Conservation (phyloP, 768 basidiomycete genomes). For the Mycena vitilis region DNA sequence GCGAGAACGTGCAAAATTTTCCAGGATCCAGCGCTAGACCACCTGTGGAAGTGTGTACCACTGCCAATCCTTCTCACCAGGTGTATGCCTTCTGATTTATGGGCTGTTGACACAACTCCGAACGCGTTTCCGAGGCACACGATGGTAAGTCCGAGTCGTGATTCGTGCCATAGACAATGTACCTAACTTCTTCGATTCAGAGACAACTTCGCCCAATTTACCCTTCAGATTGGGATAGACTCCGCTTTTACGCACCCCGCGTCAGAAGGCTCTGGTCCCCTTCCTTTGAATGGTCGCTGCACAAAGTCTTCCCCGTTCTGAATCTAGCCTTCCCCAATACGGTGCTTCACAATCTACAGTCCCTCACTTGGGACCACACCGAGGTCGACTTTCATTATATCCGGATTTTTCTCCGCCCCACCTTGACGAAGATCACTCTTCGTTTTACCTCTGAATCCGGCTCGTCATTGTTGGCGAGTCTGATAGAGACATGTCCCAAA, state of each 20-base stretch:
- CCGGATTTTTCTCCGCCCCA: not conserved
- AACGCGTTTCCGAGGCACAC: not conserved
- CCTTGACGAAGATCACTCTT: not conserved
- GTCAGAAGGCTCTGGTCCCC: not conserved
- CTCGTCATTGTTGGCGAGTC: not conserved
- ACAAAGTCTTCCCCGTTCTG: not conserved
- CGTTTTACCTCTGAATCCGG: not conserved
- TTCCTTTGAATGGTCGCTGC: not conserved
- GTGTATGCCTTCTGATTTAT: not conserved
- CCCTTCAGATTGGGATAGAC: not conserved
- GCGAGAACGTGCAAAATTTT: not conserved
- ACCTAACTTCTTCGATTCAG: not conserved
- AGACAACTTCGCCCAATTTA: not conserved
- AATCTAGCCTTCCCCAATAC: not conserved
- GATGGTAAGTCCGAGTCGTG: not conserved
- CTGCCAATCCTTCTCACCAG: not conserved
- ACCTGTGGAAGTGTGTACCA: not conserved
- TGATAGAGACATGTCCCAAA: not conserved
- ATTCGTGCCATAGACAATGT: not conserved
- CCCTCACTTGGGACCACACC: not conserved
- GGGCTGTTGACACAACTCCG: not conserved
- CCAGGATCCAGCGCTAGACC: not conserved
- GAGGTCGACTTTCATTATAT: constrained; percentile 1
- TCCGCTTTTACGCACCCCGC: not conserved
- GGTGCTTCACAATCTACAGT: not conserved